Conservation (phyloP, 225 moss, liverwort and hornwort genomes). For the Rhytidiadelphus loreus region DNA sequence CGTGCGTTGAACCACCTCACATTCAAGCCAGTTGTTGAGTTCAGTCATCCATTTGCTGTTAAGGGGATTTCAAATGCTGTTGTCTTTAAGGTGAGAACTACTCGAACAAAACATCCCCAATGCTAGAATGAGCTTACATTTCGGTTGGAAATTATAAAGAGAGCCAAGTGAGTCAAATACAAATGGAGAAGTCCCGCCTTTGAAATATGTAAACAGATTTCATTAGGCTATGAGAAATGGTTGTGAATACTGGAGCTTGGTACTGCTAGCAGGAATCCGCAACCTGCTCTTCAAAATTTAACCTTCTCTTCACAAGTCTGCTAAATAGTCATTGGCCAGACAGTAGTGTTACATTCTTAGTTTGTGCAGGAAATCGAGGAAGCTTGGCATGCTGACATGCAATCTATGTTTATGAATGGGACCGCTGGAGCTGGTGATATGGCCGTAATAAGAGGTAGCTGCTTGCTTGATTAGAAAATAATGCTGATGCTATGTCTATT, state of each 20-base stretch:
- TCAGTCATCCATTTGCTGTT: slow-evolving; percentile 55
- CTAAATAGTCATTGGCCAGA: neutral
- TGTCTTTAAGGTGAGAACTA: slow-evolving; percentile 60
- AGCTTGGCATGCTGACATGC: slow-evolving; percentile 56
- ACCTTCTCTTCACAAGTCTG: neutral
- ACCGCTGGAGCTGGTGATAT: slow-evolving; percentile 15
- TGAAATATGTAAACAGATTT: neutral
- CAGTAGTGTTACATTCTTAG: neutral
- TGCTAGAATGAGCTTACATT: neutral
- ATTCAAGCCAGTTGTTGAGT: slow-evolving; percentile 71
- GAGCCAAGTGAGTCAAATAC: neutral
- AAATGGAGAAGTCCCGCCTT: neutral
- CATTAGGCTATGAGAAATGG: neutral
- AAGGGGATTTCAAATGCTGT: slow-evolving; percentile 68
- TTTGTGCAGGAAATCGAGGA: slow-evolving; percentile 71
- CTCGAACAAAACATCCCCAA: neutral
- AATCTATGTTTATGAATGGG: slow-evolving; percentile 52
- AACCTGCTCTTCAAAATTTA: neutral
- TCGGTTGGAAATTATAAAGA: neutral
- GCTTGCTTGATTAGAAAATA: neutral
- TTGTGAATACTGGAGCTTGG: neutral
- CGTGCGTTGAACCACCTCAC: slow-evolving; percentile 76
- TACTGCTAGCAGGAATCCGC: neutral
- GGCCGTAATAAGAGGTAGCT: slow-evolving; percentile 11
- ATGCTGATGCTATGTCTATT: neutral